Conservation (phyloP, 2,329 filamentous ascomycete species). For the Hortaea sp. region DNA sequence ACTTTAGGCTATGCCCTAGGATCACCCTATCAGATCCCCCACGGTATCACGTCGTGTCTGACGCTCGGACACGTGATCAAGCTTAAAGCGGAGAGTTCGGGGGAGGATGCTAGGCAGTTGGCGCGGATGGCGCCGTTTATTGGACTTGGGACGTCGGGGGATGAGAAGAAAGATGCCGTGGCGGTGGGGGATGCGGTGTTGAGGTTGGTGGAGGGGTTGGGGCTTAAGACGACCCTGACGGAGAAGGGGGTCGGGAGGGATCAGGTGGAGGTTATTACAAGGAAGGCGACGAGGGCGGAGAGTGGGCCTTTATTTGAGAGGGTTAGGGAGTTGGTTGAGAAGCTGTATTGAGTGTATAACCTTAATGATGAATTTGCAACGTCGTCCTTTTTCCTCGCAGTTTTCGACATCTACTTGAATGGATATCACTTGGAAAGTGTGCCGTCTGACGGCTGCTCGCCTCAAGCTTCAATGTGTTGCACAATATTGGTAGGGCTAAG, state of each 20-base stretch:
- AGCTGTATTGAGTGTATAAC: constrained; percentile 25
- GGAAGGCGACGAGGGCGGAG: constrained; percentile 35
- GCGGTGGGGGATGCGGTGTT: constrained; percentile 36
- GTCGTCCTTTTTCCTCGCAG: no score
- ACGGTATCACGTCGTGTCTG: constrained; percentile 46
- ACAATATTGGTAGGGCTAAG: no score
- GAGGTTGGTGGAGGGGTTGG: constrained; percentile 34
- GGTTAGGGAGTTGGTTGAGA: constrained; percentile 34
- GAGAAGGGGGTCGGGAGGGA: constrained; percentile 35
- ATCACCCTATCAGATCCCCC: constrained; percentile 45
- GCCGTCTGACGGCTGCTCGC: no score
- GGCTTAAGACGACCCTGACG: constrained; percentile 35
- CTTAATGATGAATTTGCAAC: no score
- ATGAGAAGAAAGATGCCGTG: constrained; percentile 34
- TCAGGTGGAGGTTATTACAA: constrained; percentile 33
- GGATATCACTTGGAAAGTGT: no score
- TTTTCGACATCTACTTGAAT: no score
- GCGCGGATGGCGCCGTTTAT: constrained; percentile 36
- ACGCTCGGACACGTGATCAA: constrained; percentile 46
- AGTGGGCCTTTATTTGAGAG: constrained; percentile 33
- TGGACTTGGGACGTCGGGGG: constrained; percentile 28
- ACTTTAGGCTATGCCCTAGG: constrained; percentile 41
- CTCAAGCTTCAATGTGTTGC: no score
- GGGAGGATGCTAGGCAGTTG: constrained; percentile 36
- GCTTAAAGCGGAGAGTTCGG: constrained; percentile 37